A percentile compares a stretch with the other conserved stretches of the same genome.
phyloP scores from a whole-genome alignment of 768 basidiomycete species.

The Roridomyces roridus region DNA sequence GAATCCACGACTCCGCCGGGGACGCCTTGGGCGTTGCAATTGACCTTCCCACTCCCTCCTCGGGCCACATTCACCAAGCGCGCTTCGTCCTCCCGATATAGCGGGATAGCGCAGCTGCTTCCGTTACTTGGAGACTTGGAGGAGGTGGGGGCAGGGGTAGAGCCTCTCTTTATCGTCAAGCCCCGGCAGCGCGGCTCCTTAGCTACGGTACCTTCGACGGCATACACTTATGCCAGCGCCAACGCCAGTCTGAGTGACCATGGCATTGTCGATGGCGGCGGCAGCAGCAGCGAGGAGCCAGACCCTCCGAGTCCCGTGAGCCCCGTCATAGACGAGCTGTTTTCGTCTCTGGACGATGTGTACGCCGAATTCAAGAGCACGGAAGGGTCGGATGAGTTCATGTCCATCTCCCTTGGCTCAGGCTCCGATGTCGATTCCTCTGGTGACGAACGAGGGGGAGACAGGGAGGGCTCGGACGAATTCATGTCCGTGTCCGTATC shows the following conservation, averaged over 20 bases:
- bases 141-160: not conserved
- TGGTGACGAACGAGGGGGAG: too few relatives aligned
- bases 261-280: not conserved
- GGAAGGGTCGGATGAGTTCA: too few relatives aligned
- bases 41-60: slow-evolving; percentile 11
- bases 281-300: too few relatives aligned
- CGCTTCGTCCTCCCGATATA: not conserved
- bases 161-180: slow-evolving; percentile 19
- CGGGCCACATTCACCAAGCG: slow-evolving; percentile 17
- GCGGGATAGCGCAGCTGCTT: not conserved
- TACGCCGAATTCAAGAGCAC: slow-evolving; percentile 5
- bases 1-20: not conserved
- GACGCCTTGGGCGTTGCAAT: not conserved
- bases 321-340: slow-evolving; percentile 18
- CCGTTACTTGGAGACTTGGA: not conserved
- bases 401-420: too few relatives aligned
- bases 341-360: slow-evolving; percentile 14
- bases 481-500: too few relatives aligned
- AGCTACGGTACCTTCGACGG: not conserved
- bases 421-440: too few relatives aligned
- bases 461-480: too few relatives aligned
- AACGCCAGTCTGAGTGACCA: too few relatives aligned
- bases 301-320: not conserved
- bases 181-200: slow-evolving; percentile 4
- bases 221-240: too few relatives aligned